Evolutionary conservation across 2,329 filamentous ascomycete species (phyloP), one percentile per base, ranked within the genome.

Genomic region (Fusarium sp.): DNA sequence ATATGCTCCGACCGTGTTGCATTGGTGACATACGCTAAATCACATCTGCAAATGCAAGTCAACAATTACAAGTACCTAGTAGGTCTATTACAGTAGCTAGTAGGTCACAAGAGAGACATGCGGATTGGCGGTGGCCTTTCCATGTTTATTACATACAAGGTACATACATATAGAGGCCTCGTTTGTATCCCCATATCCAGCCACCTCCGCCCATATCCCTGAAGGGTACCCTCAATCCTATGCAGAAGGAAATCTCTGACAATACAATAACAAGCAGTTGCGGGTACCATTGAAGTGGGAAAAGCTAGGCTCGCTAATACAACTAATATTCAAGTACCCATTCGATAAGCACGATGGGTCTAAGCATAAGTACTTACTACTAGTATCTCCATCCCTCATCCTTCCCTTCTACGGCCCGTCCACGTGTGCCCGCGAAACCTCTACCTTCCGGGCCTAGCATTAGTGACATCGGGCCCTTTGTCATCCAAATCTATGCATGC

Each of bases 321-420:
- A 65, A 32, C 33, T 33, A 27, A 27, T 17, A 25, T 43, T 23
- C 39, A 27, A n/a, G 30, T 51, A 15, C 40, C 22, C 45, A 54
- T 62, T 57, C 58, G 56, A 52, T 55, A 58, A 65, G 58, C 68
- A 68, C 47, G 45, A 48, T 67, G 50, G 49, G 52, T 62, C 65
- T 53, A 68, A 56, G 44, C 64, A 62, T 50, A n/a, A n/a, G n/a
- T n/a, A n/a, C n/a, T n/a, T n/a, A n/a, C n/a, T n/a, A n/a, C n/a
- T n/a, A 19, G 44, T 20, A 49, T 37, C 56, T 48, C 50, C 68
- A 51, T 64, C 30, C 14, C 7, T 14, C 30, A 33, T 33, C 30
- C 56, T 61, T 61, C 53, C 65, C 67, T 60, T 65, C 65, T 64
- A 67, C 74, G 75, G 73, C 75, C 74, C 67, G 66, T 70, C 65